phyloP scores from a whole-genome alignment of 1,284 basidiomycete species.

The Thecaphora frezii region DNA sequence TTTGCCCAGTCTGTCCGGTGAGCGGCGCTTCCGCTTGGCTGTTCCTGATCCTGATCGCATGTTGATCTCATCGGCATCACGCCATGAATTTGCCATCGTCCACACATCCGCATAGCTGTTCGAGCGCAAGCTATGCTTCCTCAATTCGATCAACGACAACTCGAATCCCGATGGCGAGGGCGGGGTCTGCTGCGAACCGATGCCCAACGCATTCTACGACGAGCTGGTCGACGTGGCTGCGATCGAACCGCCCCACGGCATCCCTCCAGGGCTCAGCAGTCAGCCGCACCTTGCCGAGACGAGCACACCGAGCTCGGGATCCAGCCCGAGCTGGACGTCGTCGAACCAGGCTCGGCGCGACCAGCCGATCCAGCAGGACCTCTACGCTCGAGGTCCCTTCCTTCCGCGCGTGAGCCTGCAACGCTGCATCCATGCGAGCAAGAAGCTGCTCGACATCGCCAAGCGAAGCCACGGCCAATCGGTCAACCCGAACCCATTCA shows the following conservation, averaged over 20 bases:
- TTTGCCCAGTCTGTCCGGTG: too few species aligned
- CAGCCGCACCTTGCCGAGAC: too few species aligned
- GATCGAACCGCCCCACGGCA: constrained; percentile 7
- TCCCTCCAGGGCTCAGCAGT: constrained; percentile 3
- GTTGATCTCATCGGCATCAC: neutral
- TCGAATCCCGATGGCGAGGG: constrained; percentile 17
- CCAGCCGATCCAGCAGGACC: constrained; percentile 30
- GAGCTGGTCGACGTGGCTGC: constrained; percentile 9
- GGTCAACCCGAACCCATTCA: constrained; percentile 50
- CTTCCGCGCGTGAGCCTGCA: constrained; percentile 39
- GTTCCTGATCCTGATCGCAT: too few species aligned
- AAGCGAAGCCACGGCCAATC: constrained; percentile 29
- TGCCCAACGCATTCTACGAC: constrained; percentile 30
- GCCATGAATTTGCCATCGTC: neutral
- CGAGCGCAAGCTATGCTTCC: constrained; percentile 54
- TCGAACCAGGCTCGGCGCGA: constrained; percentile 11
- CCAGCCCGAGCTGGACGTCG: neutral
- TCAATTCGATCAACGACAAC: constrained; percentile 48
- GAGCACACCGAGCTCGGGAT: neutral
- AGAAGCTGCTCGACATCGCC: constrained; percentile 48
- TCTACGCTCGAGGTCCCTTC: constrained; percentile 49
- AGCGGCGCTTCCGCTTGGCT: too few species aligned
- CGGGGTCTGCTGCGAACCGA: constrained; percentile 42
- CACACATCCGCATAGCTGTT: constrained; percentile 17
- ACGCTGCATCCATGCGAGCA: constrained; percentile 48